Conservation (phyloP, 140 eudicot species). For the Senecio squalidus region DNA sequence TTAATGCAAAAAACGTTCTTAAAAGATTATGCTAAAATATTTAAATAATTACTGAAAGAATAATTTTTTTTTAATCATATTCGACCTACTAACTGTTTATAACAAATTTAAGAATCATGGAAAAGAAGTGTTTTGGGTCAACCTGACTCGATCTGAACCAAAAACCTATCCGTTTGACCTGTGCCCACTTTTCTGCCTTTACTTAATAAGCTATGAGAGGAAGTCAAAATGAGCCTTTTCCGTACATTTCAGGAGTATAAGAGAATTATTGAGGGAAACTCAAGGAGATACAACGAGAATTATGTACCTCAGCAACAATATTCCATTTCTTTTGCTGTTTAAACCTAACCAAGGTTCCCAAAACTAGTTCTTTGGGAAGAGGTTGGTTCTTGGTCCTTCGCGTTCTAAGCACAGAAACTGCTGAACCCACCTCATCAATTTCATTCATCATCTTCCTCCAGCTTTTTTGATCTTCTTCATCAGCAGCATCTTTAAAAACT, state of each 20-base stretch:
- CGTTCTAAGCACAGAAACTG: slow-evolving; percentile 62
- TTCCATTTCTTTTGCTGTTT: slow-evolving; percentile 98
- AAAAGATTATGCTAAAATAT: neutral
- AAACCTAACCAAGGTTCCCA: slow-evolving; percentile 85
- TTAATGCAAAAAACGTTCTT: neutral
- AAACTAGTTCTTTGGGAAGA: slow-evolving; percentile 74
- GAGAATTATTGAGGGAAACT: neutral
- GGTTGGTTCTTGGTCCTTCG: slow-evolving; percentile 57
- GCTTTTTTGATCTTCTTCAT: slow-evolving; percentile 81
- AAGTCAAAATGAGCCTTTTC: slow-evolving; percentile 3
- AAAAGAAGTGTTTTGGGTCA: neutral
- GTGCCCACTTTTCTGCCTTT: neutral
- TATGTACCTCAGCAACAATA: slow-evolving; percentile 87
- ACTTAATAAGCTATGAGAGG: neutral
- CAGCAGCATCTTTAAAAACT: slow-evolving; percentile 68
- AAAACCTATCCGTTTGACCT: neutral
- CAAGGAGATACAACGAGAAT: neutral
- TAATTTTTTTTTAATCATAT: neutral
- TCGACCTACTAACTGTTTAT: neutral
- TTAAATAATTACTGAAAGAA: neutral
- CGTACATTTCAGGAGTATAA: neutral
- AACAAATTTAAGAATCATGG: neutral
- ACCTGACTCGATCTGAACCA: neutral
- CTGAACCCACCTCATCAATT: slow-evolving; percentile 79
- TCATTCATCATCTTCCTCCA: slow-evolving; percentile 92